phyloP scores from a whole-genome alignment of 805 yeast genomes.

The Ogataea methanolica region DNA sequence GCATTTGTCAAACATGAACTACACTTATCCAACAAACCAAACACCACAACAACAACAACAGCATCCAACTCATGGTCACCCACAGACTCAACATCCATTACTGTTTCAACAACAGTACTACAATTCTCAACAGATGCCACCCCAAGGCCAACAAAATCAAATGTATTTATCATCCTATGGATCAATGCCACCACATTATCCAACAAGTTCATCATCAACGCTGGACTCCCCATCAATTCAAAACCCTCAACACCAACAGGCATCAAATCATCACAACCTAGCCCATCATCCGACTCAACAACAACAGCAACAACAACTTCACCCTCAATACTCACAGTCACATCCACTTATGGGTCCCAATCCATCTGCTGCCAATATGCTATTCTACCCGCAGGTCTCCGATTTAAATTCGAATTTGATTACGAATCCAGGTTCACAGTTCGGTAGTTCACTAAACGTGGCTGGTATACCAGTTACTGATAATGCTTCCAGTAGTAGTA shows the following conservation, averaged over 20 bases:
- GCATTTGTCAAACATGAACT: background rate
- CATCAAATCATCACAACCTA: no score
- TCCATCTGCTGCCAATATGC: background rate
- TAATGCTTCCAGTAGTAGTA: no score
- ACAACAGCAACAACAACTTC: slow-evolving; percentile 1
- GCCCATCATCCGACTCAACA: slow-evolving; percentile 15
- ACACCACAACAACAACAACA: slow-evolving; percentile 6
- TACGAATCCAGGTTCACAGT: no score
- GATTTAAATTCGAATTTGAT: background rate
- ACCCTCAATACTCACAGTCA: slow-evolving; percentile 1
- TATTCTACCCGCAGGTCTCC: background rate
- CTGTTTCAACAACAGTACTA: slow-evolving; percentile 16
- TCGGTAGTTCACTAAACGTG: no score
- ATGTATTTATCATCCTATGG: background rate
- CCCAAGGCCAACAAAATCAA: background rate
- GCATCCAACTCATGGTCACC: background rate
- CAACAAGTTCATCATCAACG: background rate
- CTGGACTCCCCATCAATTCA: no score
- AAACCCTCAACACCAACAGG: slow-evolving; percentile 2
- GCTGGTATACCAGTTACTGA: no score
- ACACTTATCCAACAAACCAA: slow-evolving; percentile 1
- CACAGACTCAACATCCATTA: slow-evolving; percentile 9
- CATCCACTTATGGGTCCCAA: background rate
- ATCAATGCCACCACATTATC: background rate
- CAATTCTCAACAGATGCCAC: background rate